Base-by-base conservation (phyloP, 441 rosid genomes). In the Euphorbia corollata region DNA sequence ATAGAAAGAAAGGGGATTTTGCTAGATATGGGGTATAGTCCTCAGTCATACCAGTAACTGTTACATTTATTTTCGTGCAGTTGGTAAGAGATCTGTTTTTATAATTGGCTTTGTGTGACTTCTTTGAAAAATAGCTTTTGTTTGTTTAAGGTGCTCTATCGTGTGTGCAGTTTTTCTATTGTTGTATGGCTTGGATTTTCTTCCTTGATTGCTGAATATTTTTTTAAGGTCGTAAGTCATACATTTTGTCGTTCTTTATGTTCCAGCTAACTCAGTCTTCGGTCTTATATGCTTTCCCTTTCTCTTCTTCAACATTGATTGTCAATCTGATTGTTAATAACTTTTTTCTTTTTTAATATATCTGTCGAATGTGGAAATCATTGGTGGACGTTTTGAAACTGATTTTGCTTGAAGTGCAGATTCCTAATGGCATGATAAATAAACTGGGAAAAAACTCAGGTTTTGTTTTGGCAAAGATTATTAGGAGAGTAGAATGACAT, bases 11-110 rank as follows among this genome's bases (percentile, higher is more conserved):
- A 27, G 34, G 50, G 41, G 58, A 70, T 30, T 58, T 71, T 51
- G 24, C 69, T 60, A 2, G 54, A 51, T 71, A 38, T 20, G 63
- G 67, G 61, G 67, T 68, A 63, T 39, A 63, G 9, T 57, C 59
- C 16, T 64, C 5, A 15, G 32, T 54, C 55, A 57, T 22, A 15
- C 20, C 54, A 64, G 62, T 30, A 58, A 48, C 64, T 16, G 19
- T 18, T 50, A 34, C 19, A 1, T 50, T 58, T 58, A 7, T 61
- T 47, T 62, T 6, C 9, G 30, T 24, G 39, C 11, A 45, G 12
- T 48, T 43, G 71, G 67, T 74, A 47, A 57, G 74, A 65, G 38
- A 53, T 27, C 62, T 23, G 16, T 19, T 61, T 63, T 62, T 53
- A 34, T 61, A 69, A 64, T 18, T 50, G 51, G 10, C n/a, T 6